phyloP scores from a whole-genome alignment of 768 basidiomycete genomes.

The Podaxis sp. region DNA sequence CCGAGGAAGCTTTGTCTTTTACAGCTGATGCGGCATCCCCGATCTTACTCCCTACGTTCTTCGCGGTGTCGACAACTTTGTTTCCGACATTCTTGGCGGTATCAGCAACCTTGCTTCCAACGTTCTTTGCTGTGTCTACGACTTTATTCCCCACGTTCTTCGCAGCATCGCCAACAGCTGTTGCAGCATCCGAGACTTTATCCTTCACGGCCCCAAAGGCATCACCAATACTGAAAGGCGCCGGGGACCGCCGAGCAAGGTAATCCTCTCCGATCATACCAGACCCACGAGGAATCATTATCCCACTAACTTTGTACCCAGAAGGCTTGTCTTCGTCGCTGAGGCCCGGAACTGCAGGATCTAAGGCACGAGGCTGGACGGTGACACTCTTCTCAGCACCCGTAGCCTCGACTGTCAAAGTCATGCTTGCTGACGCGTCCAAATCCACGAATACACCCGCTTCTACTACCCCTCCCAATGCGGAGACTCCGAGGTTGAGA shows the following conservation, averaged over 20 bases:
- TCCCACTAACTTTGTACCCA: neutral
- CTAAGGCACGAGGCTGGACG: neutral
- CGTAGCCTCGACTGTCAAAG: conserved; percentile 25
- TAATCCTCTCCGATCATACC: conserved; percentile 3
- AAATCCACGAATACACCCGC: conserved; percentile 43
- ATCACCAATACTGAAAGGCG: neutral
- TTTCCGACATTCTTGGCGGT: neutral
- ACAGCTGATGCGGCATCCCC: too few relatives aligned
- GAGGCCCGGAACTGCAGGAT: neutral
- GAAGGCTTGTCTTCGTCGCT: neutral
- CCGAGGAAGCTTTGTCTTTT: neutral
- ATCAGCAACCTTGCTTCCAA: neutral
- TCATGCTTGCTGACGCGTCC: conserved; percentile 36
- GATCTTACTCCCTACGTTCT: neutral
- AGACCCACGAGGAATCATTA: neutral
- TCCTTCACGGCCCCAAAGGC: neutral
- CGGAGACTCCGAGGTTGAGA: conserved; percentile 44
- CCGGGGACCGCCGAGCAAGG: neutral
- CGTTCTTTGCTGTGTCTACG: neutral
- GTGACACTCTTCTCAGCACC: conserved; percentile 5
- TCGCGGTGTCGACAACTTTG: neutral
- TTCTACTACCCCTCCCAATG: conserved; percentile 34
- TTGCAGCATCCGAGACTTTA: neutral
- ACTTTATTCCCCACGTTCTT: neutral
- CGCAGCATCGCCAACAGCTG: too few relatives aligned